These are phyloP conservation scores for Gomphus sp. DNA, from an alignment of 1,284 basidiomycete species.

Conservation along the genomic window DNA sequence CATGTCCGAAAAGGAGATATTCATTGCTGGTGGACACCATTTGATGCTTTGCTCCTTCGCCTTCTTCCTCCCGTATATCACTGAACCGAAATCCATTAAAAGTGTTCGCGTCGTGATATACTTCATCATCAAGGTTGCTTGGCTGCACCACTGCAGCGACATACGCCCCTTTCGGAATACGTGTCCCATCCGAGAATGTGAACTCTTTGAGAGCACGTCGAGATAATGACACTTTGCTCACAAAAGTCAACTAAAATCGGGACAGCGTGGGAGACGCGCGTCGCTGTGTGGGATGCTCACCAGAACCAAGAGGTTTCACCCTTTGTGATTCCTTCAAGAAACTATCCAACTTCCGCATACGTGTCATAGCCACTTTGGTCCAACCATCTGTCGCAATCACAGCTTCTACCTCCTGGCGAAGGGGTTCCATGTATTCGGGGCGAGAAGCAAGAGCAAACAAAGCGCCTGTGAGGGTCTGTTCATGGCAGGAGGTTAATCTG, in stretches of 20 bases:
- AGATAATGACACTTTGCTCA: slow-evolving; percentile 23
- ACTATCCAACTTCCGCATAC: slow-evolving; percentile 14
- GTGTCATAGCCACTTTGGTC: slow-evolving; percentile 12
- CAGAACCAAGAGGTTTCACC: slow-evolving; percentile 20
- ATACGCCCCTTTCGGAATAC: slow-evolving; percentile 6
- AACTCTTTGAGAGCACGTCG: slow-evolving; percentile 20
- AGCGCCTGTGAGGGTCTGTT: slow-evolving; percentile 14
- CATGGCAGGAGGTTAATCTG: not conserved
- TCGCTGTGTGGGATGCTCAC: slow-evolving; percentile 9
- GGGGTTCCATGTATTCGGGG: slow-evolving; percentile 10
- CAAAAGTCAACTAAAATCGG: not conserved
- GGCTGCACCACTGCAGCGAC: not conserved
- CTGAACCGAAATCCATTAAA: slow-evolving; percentile 14
- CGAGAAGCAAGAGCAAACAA: slow-evolving; percentile 13
- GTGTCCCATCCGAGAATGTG: slow-evolving; percentile 12
- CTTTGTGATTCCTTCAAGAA: slow-evolving; percentile 24
- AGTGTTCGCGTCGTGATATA: slow-evolving; percentile 7
- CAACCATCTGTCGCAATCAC: slow-evolving; percentile 12
- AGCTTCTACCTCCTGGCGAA: slow-evolving; percentile 13
- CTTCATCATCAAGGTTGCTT: slow-evolving; percentile 6
- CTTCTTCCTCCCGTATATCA: slow-evolving; percentile 13
- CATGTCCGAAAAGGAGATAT: slow-evolving; percentile 21
- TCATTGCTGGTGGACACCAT: slow-evolving; percentile 18
- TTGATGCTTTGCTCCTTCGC: slow-evolving; percentile 19
- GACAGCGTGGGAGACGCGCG: not conserved